Evolutionary conservation across 2,329 filamentous ascomycete species (phyloP), one percentile per base, ranked within the genome.

Genomic region (Colletotrichum tanaceti): DNA sequence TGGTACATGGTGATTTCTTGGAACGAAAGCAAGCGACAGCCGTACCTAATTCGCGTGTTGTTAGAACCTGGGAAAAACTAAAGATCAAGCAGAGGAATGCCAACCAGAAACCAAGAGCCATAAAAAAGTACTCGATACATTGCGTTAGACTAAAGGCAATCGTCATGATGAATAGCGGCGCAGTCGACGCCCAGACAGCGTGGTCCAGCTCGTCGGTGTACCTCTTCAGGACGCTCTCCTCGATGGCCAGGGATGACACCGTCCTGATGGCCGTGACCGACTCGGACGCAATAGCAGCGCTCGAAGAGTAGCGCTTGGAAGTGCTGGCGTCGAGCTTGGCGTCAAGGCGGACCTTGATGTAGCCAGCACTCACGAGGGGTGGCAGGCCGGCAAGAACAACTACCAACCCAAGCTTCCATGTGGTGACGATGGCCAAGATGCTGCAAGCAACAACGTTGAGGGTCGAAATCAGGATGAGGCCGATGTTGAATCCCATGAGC

Each of bases 321-420:
- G 79, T 77, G 4, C 73, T 73, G 22, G 75, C 74, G 50, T 84
- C 82, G 32, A 82, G 71, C 62, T 75, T 77, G 55, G 79, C 73
- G 54, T 84, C 82, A 11, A 82, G 71, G 16, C 79, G 76, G 54
- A 82, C 76, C 70, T 80, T 79, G 66, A 79, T 72, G 59, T 75
- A 81, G 2, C 81, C 80, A n/a, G 76, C 74, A 28, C 73, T 73
- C 2, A 81, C 70, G 32, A 82, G 71, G 0, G 78, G 76, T 3
- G 81, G 79, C 5, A 83, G 71, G 0, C 79, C 78, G 4, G 74
- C 84, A 57, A 82, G 79, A 6, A 85, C 79, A n/a, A 83, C 78
- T 1, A 85, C 83, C 4, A 87, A 72, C 0, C 82, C 83, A 7
- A 87, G 73, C 57, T 83, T 85, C 83, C 83, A 87, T 16, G 79